A percentile compares a stretch with the other conserved stretches of the same genome.
phyloP scores from a whole-genome alignment of 768 basidiomycete genomes.

The Kwoniella heveanensis region DNA sequence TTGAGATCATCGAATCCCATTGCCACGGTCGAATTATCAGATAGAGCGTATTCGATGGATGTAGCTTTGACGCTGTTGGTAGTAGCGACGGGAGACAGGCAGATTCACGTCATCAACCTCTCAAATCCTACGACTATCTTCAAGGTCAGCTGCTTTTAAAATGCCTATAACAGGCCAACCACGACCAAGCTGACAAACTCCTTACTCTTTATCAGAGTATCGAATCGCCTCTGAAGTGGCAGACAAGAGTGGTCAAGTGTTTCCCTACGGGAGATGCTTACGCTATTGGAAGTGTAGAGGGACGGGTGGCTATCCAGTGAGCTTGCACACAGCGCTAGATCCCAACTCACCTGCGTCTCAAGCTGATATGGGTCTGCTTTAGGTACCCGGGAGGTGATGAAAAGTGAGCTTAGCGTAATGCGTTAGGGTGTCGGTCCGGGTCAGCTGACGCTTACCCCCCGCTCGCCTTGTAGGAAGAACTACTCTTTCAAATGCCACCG shows the following conservation, averaged over 20 bases:
- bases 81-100: slow-evolving; percentile 88
- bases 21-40: slow-evolving; percentile 74
- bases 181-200: no score
- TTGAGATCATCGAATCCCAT: slow-evolving; percentile 74
- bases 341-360: neutral
- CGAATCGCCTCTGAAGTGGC: slow-evolving; percentile 75
- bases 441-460: no score
- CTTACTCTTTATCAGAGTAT: slow-evolving; percentile 65
- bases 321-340: no score
- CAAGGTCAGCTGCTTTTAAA: slow-evolving; percentile 68
- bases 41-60: slow-evolving; percentile 82
- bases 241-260: slow-evolving; percentile 55
- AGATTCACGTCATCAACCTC: slow-evolving; percentile 86
- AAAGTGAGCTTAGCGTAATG: slow-evolving; percentile 20
- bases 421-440: no score
- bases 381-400: slow-evolving; percentile 40
- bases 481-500: slow-evolving; percentile 75
- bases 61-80: slow-evolving; percentile 77
- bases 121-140: slow-evolving; percentile 75
- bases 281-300: slow-evolving; percentile 59
- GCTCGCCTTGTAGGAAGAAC: slow-evolving; percentile 63
- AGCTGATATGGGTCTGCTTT: neutral
- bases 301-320: slow-evolving; percentile 93
- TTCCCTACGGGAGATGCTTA: slow-evolving; percentile 58
- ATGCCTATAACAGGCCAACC: no score